Percentiles rank a stretch among this genome's conserved stretches.
phyloP scores from a whole-genome alignment of 1,284 basidiomycete species.

The Athelia psychrophila region DNA sequence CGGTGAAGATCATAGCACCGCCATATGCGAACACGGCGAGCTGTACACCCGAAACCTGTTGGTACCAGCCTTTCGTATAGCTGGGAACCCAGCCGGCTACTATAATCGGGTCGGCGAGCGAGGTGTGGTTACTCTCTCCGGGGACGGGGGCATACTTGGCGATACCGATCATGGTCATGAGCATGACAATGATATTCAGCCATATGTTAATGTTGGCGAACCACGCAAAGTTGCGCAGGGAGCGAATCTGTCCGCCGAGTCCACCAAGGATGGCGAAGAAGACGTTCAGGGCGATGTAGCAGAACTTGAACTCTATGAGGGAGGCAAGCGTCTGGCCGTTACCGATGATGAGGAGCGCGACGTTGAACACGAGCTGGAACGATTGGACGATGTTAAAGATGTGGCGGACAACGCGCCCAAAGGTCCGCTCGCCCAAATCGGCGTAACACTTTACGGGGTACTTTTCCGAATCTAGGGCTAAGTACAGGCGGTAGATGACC shows the following conservation, averaged over 20 bases:
- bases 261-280: constrained; percentile 50
- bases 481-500: no score
- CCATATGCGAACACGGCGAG: constrained; percentile 24
- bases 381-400: constrained; percentile 35
- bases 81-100: constrained; percentile 42
- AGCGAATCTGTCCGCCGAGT: constrained; percentile 49
- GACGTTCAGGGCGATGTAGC: constrained; percentile 55
- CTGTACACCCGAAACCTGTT: constrained; percentile 54
- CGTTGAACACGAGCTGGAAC: constrained; percentile 42
- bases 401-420: constrained; percentile 2
- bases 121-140: constrained; percentile 39
- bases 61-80: constrained; percentile 49
- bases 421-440: not conserved
- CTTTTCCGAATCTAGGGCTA: no score
- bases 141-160: constrained; percentile 51
- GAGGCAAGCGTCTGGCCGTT: constrained; percentile 39
- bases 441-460: no score
- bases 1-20: constrained; percentile 28
- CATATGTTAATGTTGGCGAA: constrained; percentile 37
- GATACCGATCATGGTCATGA: constrained; percentile 58
- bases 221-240: constrained; percentile 45
- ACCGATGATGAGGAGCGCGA: constrained; percentile 31
- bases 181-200: constrained; percentile 48
- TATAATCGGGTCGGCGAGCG: constrained; percentile 36
- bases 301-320: constrained; percentile 42